These are phyloP conservation scores for Gypsophila paniculata DNA, from an alignment of 179 eudicot genomes.

Conservation along the genomic window DNA sequence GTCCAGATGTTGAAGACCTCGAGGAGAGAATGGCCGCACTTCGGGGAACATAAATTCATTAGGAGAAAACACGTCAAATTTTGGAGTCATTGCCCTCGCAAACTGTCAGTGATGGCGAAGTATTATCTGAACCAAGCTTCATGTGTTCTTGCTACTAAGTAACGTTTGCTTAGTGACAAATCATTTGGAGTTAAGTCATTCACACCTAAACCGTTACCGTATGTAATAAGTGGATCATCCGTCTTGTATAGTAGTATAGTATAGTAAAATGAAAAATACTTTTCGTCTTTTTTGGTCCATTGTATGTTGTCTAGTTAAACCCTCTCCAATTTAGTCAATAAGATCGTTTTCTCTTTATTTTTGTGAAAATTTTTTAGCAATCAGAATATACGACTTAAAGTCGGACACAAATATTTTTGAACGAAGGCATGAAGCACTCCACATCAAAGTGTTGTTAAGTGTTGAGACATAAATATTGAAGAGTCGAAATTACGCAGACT, in stretches of 20 bases:
- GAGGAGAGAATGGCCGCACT: slow-evolving; percentile 92
- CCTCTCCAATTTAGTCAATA: background rate
- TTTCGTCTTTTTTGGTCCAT: background rate
- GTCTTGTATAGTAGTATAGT: slow-evolving; percentile 24
- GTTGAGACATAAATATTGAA: no score
- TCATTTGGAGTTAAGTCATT: slow-evolving; percentile 3
- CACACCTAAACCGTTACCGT: background rate
- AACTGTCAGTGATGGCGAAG: background rate
- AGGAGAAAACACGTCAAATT: background rate
- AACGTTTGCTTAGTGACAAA: background rate
- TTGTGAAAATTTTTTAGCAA: no score
- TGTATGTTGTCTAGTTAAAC: background rate
- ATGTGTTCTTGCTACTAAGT: background rate
- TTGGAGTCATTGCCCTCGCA: background rate
- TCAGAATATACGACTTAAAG: no score
- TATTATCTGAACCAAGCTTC: background rate
- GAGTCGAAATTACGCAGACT: no score
- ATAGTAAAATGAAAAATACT: background rate
- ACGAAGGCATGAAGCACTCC: no score
- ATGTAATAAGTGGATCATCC: slow-evolving; percentile 22
- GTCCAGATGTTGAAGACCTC: slow-evolving; percentile 66
- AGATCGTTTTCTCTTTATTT: no score
- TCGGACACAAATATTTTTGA: no score
- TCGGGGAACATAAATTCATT: slow-evolving; percentile 42
- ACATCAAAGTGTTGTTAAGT: no score